Conservation (phyloP, 106 monocot species). For the Narthecium ossifragum region DNA sequence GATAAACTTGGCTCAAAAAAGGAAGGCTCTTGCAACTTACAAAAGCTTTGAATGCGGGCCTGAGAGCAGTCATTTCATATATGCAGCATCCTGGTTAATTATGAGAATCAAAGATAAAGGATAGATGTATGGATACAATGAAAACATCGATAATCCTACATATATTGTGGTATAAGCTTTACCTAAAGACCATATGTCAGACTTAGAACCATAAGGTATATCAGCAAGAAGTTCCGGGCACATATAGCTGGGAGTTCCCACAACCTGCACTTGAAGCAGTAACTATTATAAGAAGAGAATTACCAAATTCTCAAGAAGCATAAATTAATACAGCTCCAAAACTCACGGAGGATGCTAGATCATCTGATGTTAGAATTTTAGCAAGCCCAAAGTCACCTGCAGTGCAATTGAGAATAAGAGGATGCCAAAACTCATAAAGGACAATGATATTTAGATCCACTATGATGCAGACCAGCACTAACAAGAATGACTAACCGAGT, state of each 20-base stretch:
- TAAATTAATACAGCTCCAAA: background rate
- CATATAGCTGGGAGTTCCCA: slow-evolving; percentile 99
- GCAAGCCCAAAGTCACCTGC: slow-evolving; percentile 98
- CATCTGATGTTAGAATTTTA: slow-evolving; percentile 93
- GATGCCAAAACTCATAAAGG: background rate
- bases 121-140: background rate
- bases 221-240: slow-evolving; percentile 99
- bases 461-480: background rate
- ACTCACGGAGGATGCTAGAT: slow-evolving; percentile 93
- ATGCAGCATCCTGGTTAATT: slow-evolving; percentile 84
- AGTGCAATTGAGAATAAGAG: background rate
- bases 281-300: background rate
- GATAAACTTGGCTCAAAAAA: no score
- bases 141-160: background rate
- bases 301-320: background rate
- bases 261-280: slow-evolving; percentile 43
- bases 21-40: slow-evolving; percentile 50
- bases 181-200: slow-evolving; percentile 99
- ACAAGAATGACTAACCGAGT: slow-evolving; percentile 49
- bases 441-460: background rate
- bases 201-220: slow-evolving; percentile 97
- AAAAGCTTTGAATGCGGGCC: slow-evolving; percentile 95
- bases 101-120: background rate
- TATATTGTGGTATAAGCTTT: no score
- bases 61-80: slow-evolving; percentile 97